These are phyloP conservation scores for Cryptococcus sp. DNA, from an alignment of 1,284 basidiomycete species.

Conservation along the genomic window DNA sequence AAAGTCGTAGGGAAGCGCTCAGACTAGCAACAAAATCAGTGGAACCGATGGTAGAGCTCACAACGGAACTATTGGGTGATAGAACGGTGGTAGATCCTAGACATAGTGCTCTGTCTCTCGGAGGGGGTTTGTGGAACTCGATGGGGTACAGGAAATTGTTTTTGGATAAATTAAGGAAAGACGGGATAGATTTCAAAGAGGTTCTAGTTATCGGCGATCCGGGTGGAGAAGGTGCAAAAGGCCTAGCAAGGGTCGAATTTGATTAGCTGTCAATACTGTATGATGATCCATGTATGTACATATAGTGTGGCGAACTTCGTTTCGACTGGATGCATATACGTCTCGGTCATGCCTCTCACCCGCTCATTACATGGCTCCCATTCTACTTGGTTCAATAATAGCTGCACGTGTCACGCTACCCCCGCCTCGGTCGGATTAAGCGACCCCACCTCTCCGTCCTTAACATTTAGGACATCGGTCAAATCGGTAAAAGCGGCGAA, in stretches of 20 bases:
- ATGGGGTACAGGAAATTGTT: conserved; percentile 31
- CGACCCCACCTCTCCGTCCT: too few relatives aligned
- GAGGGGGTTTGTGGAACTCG: conserved; percentile 39
- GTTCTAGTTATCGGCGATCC: conserved; percentile 34
- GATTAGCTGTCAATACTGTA: background rate
- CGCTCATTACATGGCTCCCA: too few relatives aligned
- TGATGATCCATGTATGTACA: too few relatives aligned
- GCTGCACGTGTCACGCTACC: too few relatives aligned
- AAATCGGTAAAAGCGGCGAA: too few relatives aligned
- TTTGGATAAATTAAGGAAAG: conserved; percentile 21
- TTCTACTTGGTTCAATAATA: too few relatives aligned
- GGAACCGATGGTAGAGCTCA: conserved; percentile 26
- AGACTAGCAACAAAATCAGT: conserved; percentile 21
- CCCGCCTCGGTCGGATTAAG: too few relatives aligned
- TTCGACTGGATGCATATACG: too few relatives aligned
- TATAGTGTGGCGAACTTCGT: too few relatives aligned
- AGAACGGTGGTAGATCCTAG: conserved; percentile 23
- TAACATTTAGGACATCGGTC: too few relatives aligned
- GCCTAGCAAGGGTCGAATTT: conserved; percentile 29
- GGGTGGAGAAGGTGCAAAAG: conserved; percentile 35
- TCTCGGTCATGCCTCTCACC: too few relatives aligned
- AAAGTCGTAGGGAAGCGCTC: conserved; percentile 21
- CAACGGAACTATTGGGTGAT: conserved; percentile 34
- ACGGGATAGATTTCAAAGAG: conserved; percentile 26
- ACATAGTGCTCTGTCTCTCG: conserved; percentile 29